These are phyloP conservation scores for Pseudogymnoascus sp. DNA, from an alignment of 2,329 filamentous ascomycete species.

Conservation along the genomic window DNA sequence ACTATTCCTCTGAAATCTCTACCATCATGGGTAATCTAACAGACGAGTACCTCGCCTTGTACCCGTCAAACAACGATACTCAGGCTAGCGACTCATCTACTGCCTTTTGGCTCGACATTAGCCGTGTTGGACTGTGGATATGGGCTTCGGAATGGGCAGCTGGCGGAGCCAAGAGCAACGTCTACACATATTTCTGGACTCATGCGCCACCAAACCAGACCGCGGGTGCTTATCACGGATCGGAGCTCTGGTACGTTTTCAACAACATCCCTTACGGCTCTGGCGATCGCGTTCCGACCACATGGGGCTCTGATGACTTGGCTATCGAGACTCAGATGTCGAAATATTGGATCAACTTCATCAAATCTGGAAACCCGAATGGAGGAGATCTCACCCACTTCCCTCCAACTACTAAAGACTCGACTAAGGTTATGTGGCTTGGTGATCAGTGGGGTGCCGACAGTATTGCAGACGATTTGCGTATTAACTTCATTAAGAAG, in stretches of 20 bases:
- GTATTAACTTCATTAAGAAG: not conserved
- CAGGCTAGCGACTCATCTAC: slow-evolving; percentile 21
- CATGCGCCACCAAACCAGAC: slow-evolving; percentile 24
- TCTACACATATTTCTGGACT: slow-evolving; percentile 28
- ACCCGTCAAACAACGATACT: slow-evolving; percentile 21
- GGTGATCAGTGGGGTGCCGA: slow-evolving; percentile 14
- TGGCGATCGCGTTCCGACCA: slow-evolving; percentile 15
- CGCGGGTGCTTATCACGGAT: slow-evolving; percentile 26
- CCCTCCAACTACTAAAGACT: slow-evolving; percentile 11
- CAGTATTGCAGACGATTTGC: not conserved
- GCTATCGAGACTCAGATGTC: slow-evolving; percentile 38
- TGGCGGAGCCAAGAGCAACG: slow-evolving; percentile 20
- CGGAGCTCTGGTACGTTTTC: slow-evolving; percentile 29
- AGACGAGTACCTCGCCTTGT: slow-evolving; percentile 18
- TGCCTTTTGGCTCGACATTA: slow-evolving; percentile 22
- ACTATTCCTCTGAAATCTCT: not conserved
- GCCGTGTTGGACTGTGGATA: slow-evolving; percentile 22
- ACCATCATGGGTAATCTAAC: not conserved
- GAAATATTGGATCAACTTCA: slow-evolving; percentile 67
- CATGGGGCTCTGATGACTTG: slow-evolving; percentile 26
- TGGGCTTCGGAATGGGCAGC: slow-evolving; percentile 24
- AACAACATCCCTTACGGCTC: slow-evolving; percentile 22
- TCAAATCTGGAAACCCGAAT: slow-evolving; percentile 59
- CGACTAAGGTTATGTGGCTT: slow-evolving; percentile 15
- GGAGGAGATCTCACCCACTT: slow-evolving; percentile 16